A percentile compares a stretch with the other conserved stretches of the same genome.
Evolutionary conservation across 768 basidiomycete genomes (phyloP).

Genomic region (Fomitopsis serialis): DNA sequence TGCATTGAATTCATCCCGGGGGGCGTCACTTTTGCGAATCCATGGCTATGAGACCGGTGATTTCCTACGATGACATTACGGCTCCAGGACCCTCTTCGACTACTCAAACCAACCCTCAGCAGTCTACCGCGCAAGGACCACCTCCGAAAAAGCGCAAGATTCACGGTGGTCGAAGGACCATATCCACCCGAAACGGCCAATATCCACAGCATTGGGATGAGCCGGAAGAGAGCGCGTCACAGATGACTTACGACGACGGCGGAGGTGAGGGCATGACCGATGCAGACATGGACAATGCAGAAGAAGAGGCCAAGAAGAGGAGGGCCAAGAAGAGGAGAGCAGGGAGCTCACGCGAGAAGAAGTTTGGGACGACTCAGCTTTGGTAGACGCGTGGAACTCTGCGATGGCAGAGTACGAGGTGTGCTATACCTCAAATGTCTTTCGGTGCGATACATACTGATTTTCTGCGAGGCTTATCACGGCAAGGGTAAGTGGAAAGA

Average conservation of each 20-base stretch:
- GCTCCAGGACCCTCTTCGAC: slow-evolving; percentile 25
- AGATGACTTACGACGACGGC: slow-evolving; percentile 28
- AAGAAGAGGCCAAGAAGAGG: slow-evolving; percentile 18
- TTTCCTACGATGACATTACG: slow-evolving; percentile 65
- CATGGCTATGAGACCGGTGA: slow-evolving; percentile 33
- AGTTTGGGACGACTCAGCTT: slow-evolving; percentile 83
- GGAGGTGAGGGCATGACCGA: slow-evolving; percentile 10
- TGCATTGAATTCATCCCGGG: too few species aligned
- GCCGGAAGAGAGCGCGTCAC: slow-evolving; percentile 21
- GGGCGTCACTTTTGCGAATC: background rate
- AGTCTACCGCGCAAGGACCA: slow-evolving; percentile 13
- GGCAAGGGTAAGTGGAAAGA: slow-evolving; percentile 72
- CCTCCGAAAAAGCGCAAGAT: slow-evolving; percentile 56
- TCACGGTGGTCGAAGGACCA: slow-evolving; percentile 25
- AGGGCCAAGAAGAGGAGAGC: slow-evolving; percentile 40
- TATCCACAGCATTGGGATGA: slow-evolving; percentile 42
- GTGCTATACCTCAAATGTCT: slow-evolving; percentile 9
- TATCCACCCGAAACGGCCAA: slow-evolving; percentile 22
- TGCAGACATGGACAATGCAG: slow-evolving; percentile 28
- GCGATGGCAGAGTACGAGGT: slow-evolving; percentile 79
- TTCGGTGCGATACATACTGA: slow-evolving; percentile 1
- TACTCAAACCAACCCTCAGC: slow-evolving; percentile 8
- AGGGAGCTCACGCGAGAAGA: slow-evolving; percentile 65
- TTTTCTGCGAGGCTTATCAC: slow-evolving; percentile 45
- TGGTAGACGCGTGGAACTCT: slow-evolving; percentile 81